Base-by-base conservation (phyloP, 306 rosid species). In the Cotoneaster glaucophyllus region DNA sequence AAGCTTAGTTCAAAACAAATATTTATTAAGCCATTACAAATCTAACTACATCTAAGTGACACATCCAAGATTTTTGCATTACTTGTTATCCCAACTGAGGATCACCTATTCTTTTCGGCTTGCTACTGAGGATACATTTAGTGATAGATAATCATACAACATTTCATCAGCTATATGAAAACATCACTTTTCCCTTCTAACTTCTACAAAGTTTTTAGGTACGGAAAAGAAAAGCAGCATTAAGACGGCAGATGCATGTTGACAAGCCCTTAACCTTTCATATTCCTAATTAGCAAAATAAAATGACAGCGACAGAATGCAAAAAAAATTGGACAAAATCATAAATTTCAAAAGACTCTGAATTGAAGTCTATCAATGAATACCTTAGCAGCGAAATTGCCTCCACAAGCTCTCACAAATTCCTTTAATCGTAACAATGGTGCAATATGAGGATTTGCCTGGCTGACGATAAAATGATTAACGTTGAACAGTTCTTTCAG, bases 371-470 rank as follows among this genome's bases (percentile, higher is more conserved):
- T 61, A 75, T 10, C 62, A 77, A 71, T 75, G 39, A 69, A 79
- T 84, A 92, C 99, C 99, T 95, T 95, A 78, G 96, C 99, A 69
- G 99, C 97, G 71, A 95, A 92, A 80, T 84, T 89, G 82, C 99
- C 97, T 71, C 99, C 99, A 22, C 77, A 81, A 74, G 86, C 92
- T 84, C 97, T 86, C 76, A 91, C 85, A 80, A 92, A 83, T 76
- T 84, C 96, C 81, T 95, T 95, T 79, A 95, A 79, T 78, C 99
- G 89, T 85, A 96, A 71, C 15, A 92, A 84, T 59, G 99, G 98
- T 48, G 97, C 93, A 81, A 92, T 92, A 72, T 92, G 98, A 59
- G 99, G 99, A 79, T 96, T 96, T 29, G 98, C 98, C 83, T 90
- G 99, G 75, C 97, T 92, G 79, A 96, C 99, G 26, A 96, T 96